Evolutionary conservation across 177 flowering plant genomes (phyloP), one percentile per base, ranked within the genome.

Genomic region (Telopea speciosissima): DNA sequence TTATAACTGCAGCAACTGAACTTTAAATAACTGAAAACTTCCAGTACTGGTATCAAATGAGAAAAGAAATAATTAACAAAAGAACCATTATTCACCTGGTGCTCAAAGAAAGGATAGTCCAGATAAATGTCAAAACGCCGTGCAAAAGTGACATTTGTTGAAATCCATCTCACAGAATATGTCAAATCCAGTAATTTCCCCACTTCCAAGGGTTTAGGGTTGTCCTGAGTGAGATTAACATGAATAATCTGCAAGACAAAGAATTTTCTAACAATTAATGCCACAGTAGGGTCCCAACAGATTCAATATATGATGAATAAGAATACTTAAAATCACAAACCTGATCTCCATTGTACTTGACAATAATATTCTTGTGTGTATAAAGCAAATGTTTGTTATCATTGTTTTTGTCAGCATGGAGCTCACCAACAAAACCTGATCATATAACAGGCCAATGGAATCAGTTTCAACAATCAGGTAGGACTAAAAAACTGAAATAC

Each of bases 61-160:
- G 6, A 25, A 19, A 25, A 45, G 6, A 22, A 24, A 49, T 28
- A 61, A 17, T 22, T 16, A 59, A 21, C 8, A n/a, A 36, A 36
- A 58, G 11, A 59, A 58, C 28, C 23, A 64, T n/a, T 24, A 66
- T 21, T 72, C 66, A 93, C 99, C 97, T 95, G 97, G 74, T 95
- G 99, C 85, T 95, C 99, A 86, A 95, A 95, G 83, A 95, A 95
- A 23, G 97, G 99, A 73, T 95, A 91, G 72, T 95, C 99, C 86
- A 95, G 77, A 78, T 95, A 95, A 61, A 95, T 91, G 85, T 95
- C 97, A 88, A 95, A 95, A 12, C 99, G 94, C 16, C 89, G 91
- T 8, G 83, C 93, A 84, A 86, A 95, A 24, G 92, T 87, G 77
- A 90, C 72, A 81, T 86, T 88, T 54, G 91, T 95, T 54, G 86